phyloP scores from a whole-genome alignment of 2,329 filamentous ascomycete species.

The Trichophyton verrucosum region DNA sequence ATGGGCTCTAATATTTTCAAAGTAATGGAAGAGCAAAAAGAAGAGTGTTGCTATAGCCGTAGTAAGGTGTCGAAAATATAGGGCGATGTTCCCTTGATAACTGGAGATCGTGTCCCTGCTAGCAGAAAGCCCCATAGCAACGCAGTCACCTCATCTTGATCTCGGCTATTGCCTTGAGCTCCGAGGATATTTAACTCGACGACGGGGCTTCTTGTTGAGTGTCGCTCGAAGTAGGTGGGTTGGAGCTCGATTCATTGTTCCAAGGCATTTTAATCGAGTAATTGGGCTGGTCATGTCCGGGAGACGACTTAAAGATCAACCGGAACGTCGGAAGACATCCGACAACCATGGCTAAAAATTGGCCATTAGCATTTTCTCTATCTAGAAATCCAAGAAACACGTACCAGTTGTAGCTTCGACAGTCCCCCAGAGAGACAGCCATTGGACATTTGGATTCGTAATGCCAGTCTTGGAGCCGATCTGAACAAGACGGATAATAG shows the following conservation, averaged over 20 bases:
- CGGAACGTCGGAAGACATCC: constrained; percentile 8
- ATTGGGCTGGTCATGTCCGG: neutral
- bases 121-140: constrained; percentile 1
- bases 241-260: neutral
- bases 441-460: constrained; percentile 8
- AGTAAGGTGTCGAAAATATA: neutral
- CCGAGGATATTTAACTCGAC: neutral
- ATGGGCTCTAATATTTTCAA: neutral
- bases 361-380: neutral
- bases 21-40: neutral
- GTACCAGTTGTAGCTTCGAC: constrained; percentile 9
- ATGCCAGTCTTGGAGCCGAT: constrained; percentile 7
- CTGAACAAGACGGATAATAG: constrained; percentile 18
- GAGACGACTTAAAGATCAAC: constrained; percentile 5
- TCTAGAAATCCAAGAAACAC: neutral
- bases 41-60: neutral
- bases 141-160: neutral
- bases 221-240: neutral
- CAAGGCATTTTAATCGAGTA: neutral
- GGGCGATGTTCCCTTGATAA: neutral
- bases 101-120: neutral
- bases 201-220: neutral
- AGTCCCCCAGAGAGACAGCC: constrained; percentile 5
- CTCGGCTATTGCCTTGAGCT: neutral
- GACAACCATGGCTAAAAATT: constrained; percentile 6